Evolutionary conservation across 768 basidiomycete genomes (phyloP).

Genomic region (Boletus sp.): DNA sequence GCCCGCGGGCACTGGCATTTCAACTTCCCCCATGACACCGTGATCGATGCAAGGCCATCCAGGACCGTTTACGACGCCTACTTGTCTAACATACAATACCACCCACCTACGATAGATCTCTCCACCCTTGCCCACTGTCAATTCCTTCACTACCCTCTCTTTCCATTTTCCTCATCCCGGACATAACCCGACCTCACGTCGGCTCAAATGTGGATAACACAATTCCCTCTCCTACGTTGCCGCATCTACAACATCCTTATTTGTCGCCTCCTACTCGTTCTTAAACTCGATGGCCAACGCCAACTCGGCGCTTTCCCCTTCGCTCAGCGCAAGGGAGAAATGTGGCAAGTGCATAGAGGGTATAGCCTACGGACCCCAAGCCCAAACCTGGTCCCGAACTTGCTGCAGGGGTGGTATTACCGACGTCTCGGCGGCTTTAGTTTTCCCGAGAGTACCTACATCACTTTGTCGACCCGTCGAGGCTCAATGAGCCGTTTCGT

Average conservation of each 20-base stretch:
- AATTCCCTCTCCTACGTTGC: constrained; percentile 70
- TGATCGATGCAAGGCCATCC: too few species aligned
- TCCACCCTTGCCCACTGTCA: too few species aligned
- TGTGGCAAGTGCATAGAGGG: constrained; percentile 14
- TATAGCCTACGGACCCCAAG: neutral
- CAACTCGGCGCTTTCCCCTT: constrained; percentile 49
- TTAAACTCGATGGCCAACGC: constrained; percentile 82
- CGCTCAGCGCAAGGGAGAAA: constrained; percentile 35
- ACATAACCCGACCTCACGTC: neutral
- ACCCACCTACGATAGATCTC: too few species aligned
- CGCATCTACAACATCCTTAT: constrained; percentile 83
- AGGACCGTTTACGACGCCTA: too few species aligned
- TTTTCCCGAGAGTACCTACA: constrained; percentile 55
- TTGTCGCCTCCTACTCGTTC: constrained; percentile 90
- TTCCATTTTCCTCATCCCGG: too few species aligned
- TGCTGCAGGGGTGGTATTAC: neutral
- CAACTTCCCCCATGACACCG: too few species aligned
- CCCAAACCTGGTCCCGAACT: neutral
- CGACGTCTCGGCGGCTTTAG: constrained; percentile 14
- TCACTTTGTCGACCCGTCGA: constrained; percentile 70
- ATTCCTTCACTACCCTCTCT: too few species aligned
- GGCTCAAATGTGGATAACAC: constrained; percentile 51
- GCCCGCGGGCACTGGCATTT: too few species aligned
- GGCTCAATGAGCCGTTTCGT: constrained; percentile 82
- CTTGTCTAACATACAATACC: too few species aligned